These are phyloP conservation scores for Cystobasidium pallidum DNA, from an alignment of 1,284 basidiomycete species.

Conservation along the genomic window DNA sequence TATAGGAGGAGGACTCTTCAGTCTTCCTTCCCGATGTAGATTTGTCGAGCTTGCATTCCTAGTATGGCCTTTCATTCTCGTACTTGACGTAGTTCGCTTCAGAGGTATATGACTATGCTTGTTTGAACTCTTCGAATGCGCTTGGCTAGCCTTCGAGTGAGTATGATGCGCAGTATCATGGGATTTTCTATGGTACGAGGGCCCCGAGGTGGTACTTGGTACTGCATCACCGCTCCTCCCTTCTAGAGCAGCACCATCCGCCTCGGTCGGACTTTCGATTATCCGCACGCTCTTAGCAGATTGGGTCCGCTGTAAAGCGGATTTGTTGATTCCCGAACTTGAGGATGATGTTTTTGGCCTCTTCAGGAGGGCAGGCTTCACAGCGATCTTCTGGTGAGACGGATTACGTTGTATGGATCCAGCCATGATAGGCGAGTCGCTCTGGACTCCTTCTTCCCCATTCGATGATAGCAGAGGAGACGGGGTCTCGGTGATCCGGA, in stretches of 20 bases:
- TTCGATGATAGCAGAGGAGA: not conserved
- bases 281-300: conserved; percentile 33
- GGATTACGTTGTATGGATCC: conserved; percentile 2
- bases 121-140: not conserved
- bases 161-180: not conserved
- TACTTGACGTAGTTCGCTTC: conserved; percentile 1
- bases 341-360: conserved; percentile 1
- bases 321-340: not conserved
- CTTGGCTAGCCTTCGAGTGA: not conserved
- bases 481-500: not conserved
- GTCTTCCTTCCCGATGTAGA: conserved; percentile 11
- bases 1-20: conserved; percentile 10
- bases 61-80: not conserved
- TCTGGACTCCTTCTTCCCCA: not conserved
- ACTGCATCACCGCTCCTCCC: not conserved
- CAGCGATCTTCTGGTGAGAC: not conserved
- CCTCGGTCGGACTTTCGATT: conserved; percentile 26
- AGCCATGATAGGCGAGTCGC: not conserved
- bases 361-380: conserved; percentile 5
- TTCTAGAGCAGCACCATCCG: conserved; percentile 1
- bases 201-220: not conserved
- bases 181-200: not conserved
- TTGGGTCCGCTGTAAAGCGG: conserved; percentile 28
- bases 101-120: conserved; percentile 7
- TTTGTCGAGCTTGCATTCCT: conserved; percentile 5